Conservation (phyloP, 345 rosid genomes). For the Ceriops decandra region DNA sequence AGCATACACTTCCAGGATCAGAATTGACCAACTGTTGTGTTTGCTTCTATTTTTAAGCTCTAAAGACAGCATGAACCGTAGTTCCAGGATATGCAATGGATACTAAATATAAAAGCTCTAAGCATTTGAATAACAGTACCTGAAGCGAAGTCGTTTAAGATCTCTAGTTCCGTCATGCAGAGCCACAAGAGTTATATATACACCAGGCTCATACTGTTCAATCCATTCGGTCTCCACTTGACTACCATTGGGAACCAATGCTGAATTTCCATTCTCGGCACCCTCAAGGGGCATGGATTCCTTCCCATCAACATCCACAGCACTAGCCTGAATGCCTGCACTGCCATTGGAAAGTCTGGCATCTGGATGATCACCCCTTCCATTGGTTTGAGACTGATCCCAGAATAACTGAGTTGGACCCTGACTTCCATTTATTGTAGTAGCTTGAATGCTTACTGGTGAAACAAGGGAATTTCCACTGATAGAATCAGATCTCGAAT, state of each 20-base stretch:
- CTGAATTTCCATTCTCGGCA: slow-evolving; percentile 44
- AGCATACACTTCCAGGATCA: not conserved
- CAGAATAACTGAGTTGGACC: slow-evolving; percentile 34
- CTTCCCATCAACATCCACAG: slow-evolving; percentile 44
- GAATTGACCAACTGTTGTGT: not conserved
- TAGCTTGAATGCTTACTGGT: slow-evolving; percentile 37
- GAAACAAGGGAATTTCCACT: slow-evolving; percentile 48
- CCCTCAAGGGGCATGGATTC: slow-evolving; percentile 49
- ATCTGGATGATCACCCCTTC: slow-evolving; percentile 43
- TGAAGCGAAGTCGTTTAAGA: slow-evolving; percentile 96
- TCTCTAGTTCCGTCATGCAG: slow-evolving; percentile 90
- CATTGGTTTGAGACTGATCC: slow-evolving; percentile 44
- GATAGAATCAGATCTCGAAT: slow-evolving; percentile 59
- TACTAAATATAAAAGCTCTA: slow-evolving; percentile 36
- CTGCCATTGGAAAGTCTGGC: slow-evolving; percentile 41
- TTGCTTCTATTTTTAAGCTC: not conserved
- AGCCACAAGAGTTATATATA: slow-evolving; percentile 83
- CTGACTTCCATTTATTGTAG: slow-evolving; percentile 38
- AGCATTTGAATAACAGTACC: slow-evolving; percentile 54
- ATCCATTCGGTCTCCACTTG: slow-evolving; percentile 91
- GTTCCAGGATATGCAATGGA: too few relatives aligned
- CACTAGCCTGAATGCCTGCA: slow-evolving; percentile 37
- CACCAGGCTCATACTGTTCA: slow-evolving; percentile 93
- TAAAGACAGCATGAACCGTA: not conserved
- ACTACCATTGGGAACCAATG: slow-evolving; percentile 34